Base-by-base conservation (phyloP, 2,329 filamentous ascomycete genomes). In the Botrytis fragariae region DNA sequence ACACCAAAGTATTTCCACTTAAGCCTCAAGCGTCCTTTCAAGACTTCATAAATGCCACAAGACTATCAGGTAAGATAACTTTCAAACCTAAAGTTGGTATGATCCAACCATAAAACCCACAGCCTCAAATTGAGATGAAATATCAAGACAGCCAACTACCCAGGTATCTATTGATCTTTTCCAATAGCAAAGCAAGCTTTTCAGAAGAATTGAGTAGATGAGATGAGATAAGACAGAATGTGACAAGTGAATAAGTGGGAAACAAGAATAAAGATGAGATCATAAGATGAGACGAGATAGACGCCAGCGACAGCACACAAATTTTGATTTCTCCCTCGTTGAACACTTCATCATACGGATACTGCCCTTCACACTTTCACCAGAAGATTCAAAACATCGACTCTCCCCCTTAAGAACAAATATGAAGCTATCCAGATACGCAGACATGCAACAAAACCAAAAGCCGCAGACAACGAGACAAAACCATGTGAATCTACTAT, bases 401-500 rank as follows among this genome's bases (percentile, higher is more conserved):
- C 39, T 54, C 35, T 14, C 35, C 25, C 10, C 14, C 37, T 39
- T 18, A 35, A 5, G 25, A 42, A 39, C 16, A 39, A 67, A 12
- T 4, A 22, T 42, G 64, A 68, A 35, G 64, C 20, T 68, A 39
- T 68, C 4, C 25, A 39, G 2, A 42, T 4, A 2, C 22, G 35
- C 35, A 68, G 64, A 68, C 5, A 32, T 42, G 64, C 64, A 68
- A 68, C 45, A 42, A 68, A 67, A 63, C 25, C 16, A 20, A 42
- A 63, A 44, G 25, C 9, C 4, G 2, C 3, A 29, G 9, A 45
- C 9, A 4, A 22, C 0, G 18, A 44, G 39, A 45, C 29, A 22
- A 3, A 9, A 64, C 18, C 4, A 29, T 9, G 20, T 14, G n/a
- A 45, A 32, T 25, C 10, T 25, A 1, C 51, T 6, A 20, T 29